A percentile compares a stretch with the other conserved stretches of the same genome.
Evolutionary conservation across 2,329 filamentous ascomycete species (phyloP).

Genomic region (Ophiostoma sp.): DNA sequence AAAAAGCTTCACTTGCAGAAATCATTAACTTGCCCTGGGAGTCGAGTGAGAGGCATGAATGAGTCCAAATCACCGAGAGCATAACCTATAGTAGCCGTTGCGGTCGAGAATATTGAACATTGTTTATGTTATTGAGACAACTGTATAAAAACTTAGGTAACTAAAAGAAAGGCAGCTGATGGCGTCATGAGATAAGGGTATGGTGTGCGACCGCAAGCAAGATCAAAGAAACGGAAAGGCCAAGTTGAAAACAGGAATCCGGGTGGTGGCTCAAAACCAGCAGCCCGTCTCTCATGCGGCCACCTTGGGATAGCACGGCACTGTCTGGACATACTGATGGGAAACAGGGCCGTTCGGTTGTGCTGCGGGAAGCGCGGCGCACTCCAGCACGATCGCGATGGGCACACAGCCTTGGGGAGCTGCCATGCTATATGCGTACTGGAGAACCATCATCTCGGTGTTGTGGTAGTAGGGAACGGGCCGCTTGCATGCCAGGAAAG

Average conservation of each 20-base stretch:
- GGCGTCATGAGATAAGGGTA: neutral
- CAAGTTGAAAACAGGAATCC: neutral
- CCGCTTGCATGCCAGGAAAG: slow-evolving; percentile 42
- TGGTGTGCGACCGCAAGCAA: neutral
- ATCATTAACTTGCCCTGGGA: too few relatives aligned
- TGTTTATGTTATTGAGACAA: neutral
- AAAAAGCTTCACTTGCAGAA: too few relatives aligned
- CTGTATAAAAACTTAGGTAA: neutral
- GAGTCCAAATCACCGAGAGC: too few relatives aligned
- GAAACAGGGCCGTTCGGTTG: slow-evolving; percentile 35
- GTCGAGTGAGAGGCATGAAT: too few relatives aligned
- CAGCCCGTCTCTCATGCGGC: neutral
- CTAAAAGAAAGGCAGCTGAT: neutral
- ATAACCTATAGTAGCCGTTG: too few relatives aligned
- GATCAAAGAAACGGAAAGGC: neutral
- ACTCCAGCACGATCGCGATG: slow-evolving; percentile 43
- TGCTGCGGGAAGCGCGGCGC: slow-evolving; percentile 33
- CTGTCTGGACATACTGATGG: slow-evolving; percentile 38
- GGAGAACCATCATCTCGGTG: slow-evolving; percentile 33
- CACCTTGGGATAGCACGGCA: slow-evolving; percentile 37
- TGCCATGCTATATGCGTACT: slow-evolving; percentile 34
- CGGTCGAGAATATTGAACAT: too few relatives aligned
- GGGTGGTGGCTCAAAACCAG: neutral
- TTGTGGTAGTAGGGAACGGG: slow-evolving; percentile 39
- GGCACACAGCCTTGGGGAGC: slow-evolving; percentile 41